Percentiles rank a stretch among this genome's conserved stretches.
phyloP scores from a whole-genome alignment of 208 protist species.

The Crithidia mellificae region DNA sequence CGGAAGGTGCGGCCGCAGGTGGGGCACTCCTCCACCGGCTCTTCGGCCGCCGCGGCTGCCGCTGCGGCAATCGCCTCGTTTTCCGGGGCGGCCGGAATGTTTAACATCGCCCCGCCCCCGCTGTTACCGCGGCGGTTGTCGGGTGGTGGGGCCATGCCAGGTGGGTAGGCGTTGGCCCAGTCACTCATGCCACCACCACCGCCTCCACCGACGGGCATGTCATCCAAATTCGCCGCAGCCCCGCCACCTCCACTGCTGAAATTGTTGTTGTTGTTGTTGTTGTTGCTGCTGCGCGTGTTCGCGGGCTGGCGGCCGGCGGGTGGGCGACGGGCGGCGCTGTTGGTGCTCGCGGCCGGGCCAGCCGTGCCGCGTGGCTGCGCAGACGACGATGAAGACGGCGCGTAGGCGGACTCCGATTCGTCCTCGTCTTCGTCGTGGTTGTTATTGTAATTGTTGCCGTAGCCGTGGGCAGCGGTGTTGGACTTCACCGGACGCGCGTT shows the following conservation, averaged over 20 bases:
- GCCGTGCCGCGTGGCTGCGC: background rate
- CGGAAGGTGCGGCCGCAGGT: slow-evolving; percentile 78
- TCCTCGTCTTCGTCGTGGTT: slow-evolving; percentile 10
- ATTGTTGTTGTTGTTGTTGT: background rate
- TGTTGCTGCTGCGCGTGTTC: no score
- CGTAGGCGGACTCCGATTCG: slow-evolving; percentile 17
- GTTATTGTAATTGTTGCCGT: slow-evolving; percentile 7
- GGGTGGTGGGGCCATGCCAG: slow-evolving; percentile 32
- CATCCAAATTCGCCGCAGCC: slow-evolving; percentile 41
- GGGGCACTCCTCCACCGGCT: slow-evolving; percentile 61
- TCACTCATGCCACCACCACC: slow-evolving; percentile 32
- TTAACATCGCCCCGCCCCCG: background rate
- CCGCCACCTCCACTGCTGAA: background rate
- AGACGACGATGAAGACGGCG: slow-evolving; percentile 1
- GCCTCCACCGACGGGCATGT: slow-evolving; percentile 46
- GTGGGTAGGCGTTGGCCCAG: slow-evolving; percentile 51
- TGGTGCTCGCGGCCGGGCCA: background rate
- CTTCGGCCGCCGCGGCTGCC: slow-evolving; percentile 41
- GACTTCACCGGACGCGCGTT: background rate
- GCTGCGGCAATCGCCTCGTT: slow-evolving; percentile 42
- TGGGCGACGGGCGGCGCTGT: background rate
- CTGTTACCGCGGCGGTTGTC: background rate
- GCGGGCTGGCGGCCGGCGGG: slow-evolving; percentile 6
- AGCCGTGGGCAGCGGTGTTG: no score
- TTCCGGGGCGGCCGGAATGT: slow-evolving; percentile 14